phyloP scores from a whole-genome alignment of 352 stramenopile species.

The Pythium sukuiense region DNA sequence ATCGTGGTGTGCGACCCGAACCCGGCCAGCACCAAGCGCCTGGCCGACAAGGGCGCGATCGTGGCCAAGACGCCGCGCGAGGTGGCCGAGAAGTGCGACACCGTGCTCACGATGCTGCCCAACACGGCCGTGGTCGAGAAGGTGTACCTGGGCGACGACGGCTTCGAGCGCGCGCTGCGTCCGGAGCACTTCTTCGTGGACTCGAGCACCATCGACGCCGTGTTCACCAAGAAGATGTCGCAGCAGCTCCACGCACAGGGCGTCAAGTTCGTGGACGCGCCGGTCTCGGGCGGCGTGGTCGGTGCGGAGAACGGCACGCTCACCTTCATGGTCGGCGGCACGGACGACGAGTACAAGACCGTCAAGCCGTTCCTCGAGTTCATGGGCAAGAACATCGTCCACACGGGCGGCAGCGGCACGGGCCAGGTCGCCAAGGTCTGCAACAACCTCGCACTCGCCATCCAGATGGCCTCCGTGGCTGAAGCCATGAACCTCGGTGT shows the following conservation, averaged over 20 bases:
- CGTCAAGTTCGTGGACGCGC: conserved; percentile 91
- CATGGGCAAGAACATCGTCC: conserved; percentile 95
- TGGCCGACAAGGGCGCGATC: conserved; percentile 54
- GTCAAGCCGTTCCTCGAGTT: conserved; percentile 81
- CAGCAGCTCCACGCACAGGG: conserved; percentile 56
- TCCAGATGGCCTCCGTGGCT: conserved; percentile 95
- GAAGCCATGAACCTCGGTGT: conserved; percentile 97
- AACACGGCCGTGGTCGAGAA: conserved; percentile 87
- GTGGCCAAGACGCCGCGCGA: conserved; percentile 60
- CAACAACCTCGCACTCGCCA: conserved; percentile 98
- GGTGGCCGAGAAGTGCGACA: conserved; percentile 75
- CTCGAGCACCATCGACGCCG: conserved; percentile 95
- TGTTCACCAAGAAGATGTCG: conserved; percentile 88
- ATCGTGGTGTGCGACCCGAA: conserved; percentile 83
- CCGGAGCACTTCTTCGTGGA: conserved; percentile 91
- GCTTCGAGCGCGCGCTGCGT: conserved; percentile 69
- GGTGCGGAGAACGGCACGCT: conserved; percentile 95
- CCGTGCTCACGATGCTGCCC: conserved; percentile 95
- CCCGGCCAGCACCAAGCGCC: conserved; percentile 43
- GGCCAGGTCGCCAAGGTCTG: conserved; percentile 94
- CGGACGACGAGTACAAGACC: conserved; percentile 54
- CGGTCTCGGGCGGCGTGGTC: conserved; percentile 95
- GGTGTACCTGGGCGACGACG: conserved; percentile 69
- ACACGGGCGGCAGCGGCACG: conserved; percentile 90
- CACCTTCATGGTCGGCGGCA: conserved; percentile 97